phyloP scores from a whole-genome alignment of 108 stramenopile genomes.

The Seminavis robusta region DNA sequence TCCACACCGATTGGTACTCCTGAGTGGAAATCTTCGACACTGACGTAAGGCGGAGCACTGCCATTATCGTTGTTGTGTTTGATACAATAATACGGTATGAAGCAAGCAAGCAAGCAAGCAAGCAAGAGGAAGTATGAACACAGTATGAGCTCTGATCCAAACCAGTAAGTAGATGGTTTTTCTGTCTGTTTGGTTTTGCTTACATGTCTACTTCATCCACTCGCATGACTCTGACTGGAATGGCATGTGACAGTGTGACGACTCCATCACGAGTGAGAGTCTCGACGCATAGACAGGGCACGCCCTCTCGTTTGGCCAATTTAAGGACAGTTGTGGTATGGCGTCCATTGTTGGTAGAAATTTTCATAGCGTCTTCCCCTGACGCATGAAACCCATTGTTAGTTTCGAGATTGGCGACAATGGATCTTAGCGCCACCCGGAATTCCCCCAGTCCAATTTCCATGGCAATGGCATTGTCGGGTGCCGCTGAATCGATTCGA shows the following conservation, averaged over 20 bases:
- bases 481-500: conserved; percentile 75
- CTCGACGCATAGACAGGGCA: conserved; percentile 84
- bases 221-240: conserved; percentile 77
- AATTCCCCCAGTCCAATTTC: conserved; percentile 78
- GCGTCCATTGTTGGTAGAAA: not conserved
- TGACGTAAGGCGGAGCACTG: too few species aligned
- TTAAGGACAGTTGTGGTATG: conserved; percentile 47
- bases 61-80: too few species aligned
- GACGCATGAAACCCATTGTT: not conserved
- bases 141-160: too few species aligned
- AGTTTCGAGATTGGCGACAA: conserved; percentile 17
- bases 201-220: conserved; percentile 68
- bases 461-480: conserved; percentile 81
- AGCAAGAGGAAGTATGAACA: too few species aligned
- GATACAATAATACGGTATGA: too few species aligned
- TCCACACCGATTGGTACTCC: too few species aligned
- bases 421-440: conserved; percentile 68
- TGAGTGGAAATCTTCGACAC: too few species aligned
- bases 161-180: too few species aligned
- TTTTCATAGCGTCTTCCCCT: not conserved
- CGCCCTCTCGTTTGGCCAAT: conserved; percentile 75
- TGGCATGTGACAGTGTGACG: conserved; percentile 81
- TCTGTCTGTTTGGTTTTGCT: too few species aligned
- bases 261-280: conserved; percentile 38
- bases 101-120: too few species aligned